Evolutionary conservation across 2,329 filamentous ascomycete species (phyloP).

Genomic region (Colletotrichum lindemuthianum): DNA sequence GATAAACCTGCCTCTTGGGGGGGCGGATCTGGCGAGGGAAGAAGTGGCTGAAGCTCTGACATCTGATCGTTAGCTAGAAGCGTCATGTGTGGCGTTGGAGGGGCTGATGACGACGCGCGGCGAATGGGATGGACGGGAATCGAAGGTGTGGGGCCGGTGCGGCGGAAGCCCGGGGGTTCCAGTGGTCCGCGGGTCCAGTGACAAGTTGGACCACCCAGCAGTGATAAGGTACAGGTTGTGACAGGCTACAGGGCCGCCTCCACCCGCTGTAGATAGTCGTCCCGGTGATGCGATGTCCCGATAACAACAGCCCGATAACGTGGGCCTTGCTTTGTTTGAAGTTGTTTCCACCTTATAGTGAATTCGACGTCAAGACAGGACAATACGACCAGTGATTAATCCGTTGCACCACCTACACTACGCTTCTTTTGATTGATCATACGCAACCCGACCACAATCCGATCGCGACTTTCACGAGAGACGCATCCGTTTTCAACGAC

Average conservation of each 20-base stretch:
- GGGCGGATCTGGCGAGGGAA: conserved; percentile 1
- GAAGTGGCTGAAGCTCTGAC: conserved; percentile 37
- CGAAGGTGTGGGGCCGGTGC: conserved; percentile 3
- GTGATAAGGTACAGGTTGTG: too few species aligned
- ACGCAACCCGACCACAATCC: neutral
- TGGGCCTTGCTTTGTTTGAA: conserved; percentile 25
- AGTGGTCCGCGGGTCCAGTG: neutral
- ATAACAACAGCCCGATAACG: conserved; percentile 1
- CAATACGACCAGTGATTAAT: too few species aligned
- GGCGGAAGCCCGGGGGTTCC: neutral
- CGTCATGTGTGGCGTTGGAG: conserved; percentile 24
- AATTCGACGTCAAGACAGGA: too few species aligned
- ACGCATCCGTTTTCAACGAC: neutral
- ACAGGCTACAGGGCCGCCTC: neutral
- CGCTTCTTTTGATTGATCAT: too few species aligned
- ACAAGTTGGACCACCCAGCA: neutral
- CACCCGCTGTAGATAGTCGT: conserved; percentile 41
- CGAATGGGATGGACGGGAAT: conserved; percentile 21
- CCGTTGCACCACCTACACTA: too few species aligned
- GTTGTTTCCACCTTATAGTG: conserved; percentile 8
- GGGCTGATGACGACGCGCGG: conserved; percentile 29
- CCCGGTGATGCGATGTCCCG: conserved; percentile 40
- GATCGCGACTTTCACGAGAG: neutral
- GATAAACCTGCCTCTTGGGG: conserved; percentile 28
- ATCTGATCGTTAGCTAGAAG: conserved; percentile 27